phyloP scores from a whole-genome alignment of 495 filamentous ascomycete genomes.

The Penicillium longicatenatum region DNA sequence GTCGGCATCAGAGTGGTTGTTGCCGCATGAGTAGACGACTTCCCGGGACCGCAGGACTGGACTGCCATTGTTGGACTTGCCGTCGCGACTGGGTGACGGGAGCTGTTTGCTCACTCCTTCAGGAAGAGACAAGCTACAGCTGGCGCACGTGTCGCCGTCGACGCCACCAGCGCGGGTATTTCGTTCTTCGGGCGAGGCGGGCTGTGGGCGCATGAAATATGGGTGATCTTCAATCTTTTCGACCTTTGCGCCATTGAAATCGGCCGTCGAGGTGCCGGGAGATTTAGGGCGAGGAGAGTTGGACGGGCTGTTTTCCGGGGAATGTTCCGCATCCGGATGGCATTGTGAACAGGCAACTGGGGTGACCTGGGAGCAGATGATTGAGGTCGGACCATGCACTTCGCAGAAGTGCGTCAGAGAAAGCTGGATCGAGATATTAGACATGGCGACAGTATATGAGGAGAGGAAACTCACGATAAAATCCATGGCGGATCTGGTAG shows the following conservation, averaged over 20 bases:
- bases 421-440: constrained; percentile 54
- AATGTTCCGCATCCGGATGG: constrained; percentile 44
- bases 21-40: constrained; percentile 48
- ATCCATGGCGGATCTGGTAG: constrained; percentile 40
- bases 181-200: constrained; percentile 37
- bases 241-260: constrained; percentile 37
- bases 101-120: constrained; percentile 56
- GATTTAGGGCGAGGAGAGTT: constrained; percentile 28
- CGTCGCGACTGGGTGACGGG: constrained; percentile 50
- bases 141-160: constrained; percentile 57
- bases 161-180: constrained; percentile 34
- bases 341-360: constrained; percentile 79
- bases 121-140: constrained; percentile 59
- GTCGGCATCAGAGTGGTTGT: constrained; percentile 41
- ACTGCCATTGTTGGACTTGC: constrained; percentile 54
- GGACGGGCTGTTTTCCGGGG: constrained; percentile 32
- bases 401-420: constrained; percentile 97
- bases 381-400: constrained; percentile 89
- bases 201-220: constrained; percentile 40
- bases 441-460: neutral
- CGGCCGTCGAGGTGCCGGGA: constrained; percentile 12
- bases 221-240: constrained; percentile 52
- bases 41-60: constrained; percentile 60
- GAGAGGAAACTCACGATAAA: constrained; percentile 44
- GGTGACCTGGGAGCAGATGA: constrained; percentile 90